A percentile compares a stretch with the other conserved stretches of the same genome.
Conservation (phyloP, 2,329 filamentous ascomycete genomes). For the Phyllosticta paracitricarpa region DNA sequence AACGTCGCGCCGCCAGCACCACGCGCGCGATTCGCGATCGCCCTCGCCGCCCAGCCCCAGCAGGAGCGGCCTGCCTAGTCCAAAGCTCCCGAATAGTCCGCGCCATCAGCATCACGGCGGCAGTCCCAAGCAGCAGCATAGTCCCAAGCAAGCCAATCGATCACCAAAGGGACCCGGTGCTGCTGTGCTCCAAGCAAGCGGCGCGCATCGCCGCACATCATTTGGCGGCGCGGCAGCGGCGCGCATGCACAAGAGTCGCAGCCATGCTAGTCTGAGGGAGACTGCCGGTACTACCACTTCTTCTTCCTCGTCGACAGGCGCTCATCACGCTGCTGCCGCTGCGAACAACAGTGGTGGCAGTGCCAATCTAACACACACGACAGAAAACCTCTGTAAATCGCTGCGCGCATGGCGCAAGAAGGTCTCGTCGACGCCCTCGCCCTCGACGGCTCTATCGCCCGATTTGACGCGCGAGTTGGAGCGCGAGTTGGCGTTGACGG, state of each 20-base stretch:
- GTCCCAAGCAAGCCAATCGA: not conserved
- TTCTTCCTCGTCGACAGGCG: not conserved
- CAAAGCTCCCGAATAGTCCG: not conserved
- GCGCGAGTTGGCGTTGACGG: constrained; percentile 43
- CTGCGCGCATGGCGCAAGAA: constrained; percentile 51
- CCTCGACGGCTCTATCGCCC: constrained; percentile 20
- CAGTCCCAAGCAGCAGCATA: not conserved
- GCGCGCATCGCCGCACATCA: not conserved
- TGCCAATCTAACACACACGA: constrained; percentile 17
- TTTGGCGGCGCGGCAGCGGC: not conserved
- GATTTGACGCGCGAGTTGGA: constrained; percentile 42
- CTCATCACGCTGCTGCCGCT: not conserved
- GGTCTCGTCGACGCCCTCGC: constrained; percentile 39
- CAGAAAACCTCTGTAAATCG: constrained; percentile 48
- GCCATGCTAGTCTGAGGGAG: constrained; percentile 4
- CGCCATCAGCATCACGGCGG: not conserved
- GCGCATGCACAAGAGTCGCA: constrained; percentile 1
- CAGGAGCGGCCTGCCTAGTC: not conserved
- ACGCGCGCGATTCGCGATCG: constrained; percentile 17
- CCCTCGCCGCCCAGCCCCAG: constrained; percentile 32
- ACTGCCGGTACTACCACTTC: not conserved
- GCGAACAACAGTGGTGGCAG: not conserved
- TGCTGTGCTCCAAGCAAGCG: not conserved
- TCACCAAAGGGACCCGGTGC: not conserved
- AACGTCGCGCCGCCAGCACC: not conserved